Evolutionary conservation across 2,329 filamentous ascomycete species (phyloP).

Genomic region (Ceratocystiopsis brevicomis): DNA sequence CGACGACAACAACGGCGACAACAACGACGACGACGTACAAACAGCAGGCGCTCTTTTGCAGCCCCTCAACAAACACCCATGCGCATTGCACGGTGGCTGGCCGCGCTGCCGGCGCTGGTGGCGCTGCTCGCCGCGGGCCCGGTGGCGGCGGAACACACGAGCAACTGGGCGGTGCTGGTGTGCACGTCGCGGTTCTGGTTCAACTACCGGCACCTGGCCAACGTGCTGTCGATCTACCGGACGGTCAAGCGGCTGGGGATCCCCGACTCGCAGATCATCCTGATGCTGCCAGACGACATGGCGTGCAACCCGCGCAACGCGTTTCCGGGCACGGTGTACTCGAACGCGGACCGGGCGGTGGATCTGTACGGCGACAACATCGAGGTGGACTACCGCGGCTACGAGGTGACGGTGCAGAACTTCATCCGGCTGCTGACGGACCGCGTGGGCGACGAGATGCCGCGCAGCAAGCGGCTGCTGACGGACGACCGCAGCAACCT

Average conservation of each 20-base stretch:
- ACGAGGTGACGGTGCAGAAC: conserved; percentile 97
- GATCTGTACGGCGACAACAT: conserved; percentile 98
- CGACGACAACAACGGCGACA: too few relatives aligned
- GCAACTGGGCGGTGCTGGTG: conserved; percentile 98
- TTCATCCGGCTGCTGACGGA: conserved; percentile 93
- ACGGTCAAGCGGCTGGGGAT: conserved; percentile 97
- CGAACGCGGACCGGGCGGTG: conserved; percentile 86
- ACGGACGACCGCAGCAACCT: conserved; percentile 95
- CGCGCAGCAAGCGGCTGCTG: conserved; percentile 77
- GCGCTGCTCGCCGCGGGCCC: conserved; percentile 29
- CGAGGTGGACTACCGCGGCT: conserved; percentile 93
- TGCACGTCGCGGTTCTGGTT: conserved; percentile 99
- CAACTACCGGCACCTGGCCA: conserved; percentile 96
- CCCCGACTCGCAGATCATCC: conserved; percentile 94
- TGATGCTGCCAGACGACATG: conserved; percentile 99
- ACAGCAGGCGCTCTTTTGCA: too few relatives aligned
- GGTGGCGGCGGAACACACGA: conserved; percentile 58
- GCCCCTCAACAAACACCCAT: too few relatives aligned
- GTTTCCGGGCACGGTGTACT: conserved; percentile 95
- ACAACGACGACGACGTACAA: too few relatives aligned
- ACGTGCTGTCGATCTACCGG: conserved; percentile 90
- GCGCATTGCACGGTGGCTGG: conserved; percentile 27
- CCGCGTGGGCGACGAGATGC: conserved; percentile 84
- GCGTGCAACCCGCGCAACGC: conserved; percentile 97
- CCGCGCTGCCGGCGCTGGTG: conserved; percentile 23